Conservation (phyloP, 306 rosid genomes). For the Lablab purpureus region DNA sequence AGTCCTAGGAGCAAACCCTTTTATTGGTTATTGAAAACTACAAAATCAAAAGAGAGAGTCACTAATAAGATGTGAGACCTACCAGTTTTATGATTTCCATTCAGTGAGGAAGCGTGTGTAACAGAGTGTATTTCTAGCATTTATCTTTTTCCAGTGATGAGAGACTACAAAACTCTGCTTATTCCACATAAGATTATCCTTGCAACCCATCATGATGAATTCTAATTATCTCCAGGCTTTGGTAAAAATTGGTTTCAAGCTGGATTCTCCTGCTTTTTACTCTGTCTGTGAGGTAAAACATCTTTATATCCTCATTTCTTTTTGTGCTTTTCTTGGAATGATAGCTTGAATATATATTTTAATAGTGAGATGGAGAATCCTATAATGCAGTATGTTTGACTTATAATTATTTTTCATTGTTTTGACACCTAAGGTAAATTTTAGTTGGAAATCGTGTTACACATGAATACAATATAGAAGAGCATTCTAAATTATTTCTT, state of each 20-base stretch:
- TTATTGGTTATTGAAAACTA: background rate
- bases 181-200: constrained; percentile 26
- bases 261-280: constrained; percentile 94
- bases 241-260: constrained; percentile 78
- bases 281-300: constrained; percentile 82
- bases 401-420: constrained; percentile 33
- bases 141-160: constrained; percentile 12
- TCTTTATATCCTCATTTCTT: background rate
- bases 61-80: background rate
- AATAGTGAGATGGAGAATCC: constrained; percentile 35
- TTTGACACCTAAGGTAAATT: constrained; percentile 8
- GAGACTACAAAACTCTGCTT: constrained; percentile 4
- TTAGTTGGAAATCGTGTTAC: constrained; percentile 16
- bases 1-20: too few relatives aligned
- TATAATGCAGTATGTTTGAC: constrained; percentile 22
- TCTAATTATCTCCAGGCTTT: constrained; percentile 64
- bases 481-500: constrained; percentile 37
- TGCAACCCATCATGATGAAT: constrained; percentile 34
- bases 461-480: constrained; percentile 34
- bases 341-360: constrained; percentile 19
- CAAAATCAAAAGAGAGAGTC: background rate
- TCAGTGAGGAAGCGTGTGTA: background rate
- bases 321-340: constrained; percentile 31
- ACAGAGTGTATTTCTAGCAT: background rate
- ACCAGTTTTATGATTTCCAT: background rate